Evolutionary conservation across 495 filamentous ascomycete species (phyloP), one percentile per base, ranked within the genome.

Genomic region (Acidiella bohemica): DNA sequence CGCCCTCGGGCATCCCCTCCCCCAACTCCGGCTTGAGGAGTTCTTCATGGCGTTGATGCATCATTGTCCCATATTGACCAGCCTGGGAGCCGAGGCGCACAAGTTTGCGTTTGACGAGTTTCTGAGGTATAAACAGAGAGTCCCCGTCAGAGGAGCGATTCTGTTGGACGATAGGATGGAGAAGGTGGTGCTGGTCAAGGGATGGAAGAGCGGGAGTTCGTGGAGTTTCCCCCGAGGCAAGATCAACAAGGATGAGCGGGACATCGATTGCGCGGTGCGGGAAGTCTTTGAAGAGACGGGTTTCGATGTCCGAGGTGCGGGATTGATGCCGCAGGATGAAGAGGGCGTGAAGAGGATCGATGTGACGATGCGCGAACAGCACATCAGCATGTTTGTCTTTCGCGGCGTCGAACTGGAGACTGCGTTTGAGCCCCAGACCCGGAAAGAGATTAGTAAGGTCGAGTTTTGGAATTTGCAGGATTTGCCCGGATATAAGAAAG

Each of bases 221-320:
- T 96, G 92, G 92, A 93, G 86, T 53, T 97, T 96, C 42, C 90
- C 90, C 0, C 61, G 90, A 26, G 90, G 90, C 5, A 97, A 97
- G 59, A 95, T 97, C 59, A 94, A 95, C 60, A 88, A 88, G 62
- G 80, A 88, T 53, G 90, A 97, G 62, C 76, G 78, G 31, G 88
- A 96, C 46, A 61, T 94, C 26, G 83, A 83, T 45, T 97, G 90
- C 56, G 90, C 90, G 7, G 72, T 94, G 17, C 74, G 90, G 36
- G 90, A 97, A 51, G 85, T 93, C 0, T 87, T 85, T 43, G 90
- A 97, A 53, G 90, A 97, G 61, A 97, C 90, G 0, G 90, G 90
- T 10, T 92, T 76, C 48, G 82, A 96, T 57, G 64, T 94, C 27
- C 68, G 67, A 19, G 66, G 62, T 20, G 76, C 86, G 1, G 80